These are phyloP conservation scores for Mrakia hoshinonis DNA, from an alignment of 768 basidiomycete species.

Conservation along the genomic window DNA sequence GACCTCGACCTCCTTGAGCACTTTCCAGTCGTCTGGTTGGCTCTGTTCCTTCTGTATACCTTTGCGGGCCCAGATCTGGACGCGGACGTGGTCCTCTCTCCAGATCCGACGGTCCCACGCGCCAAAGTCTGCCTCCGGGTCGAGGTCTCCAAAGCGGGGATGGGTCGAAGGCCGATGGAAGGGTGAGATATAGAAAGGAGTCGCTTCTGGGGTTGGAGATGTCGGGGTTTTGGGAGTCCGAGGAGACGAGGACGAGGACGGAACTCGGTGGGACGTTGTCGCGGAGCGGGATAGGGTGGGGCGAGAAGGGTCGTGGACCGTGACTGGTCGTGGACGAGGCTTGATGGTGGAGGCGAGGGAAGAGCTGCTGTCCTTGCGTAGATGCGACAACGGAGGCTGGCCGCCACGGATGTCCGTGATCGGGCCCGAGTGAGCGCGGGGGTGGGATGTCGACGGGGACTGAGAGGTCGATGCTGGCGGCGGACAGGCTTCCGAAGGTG, in stretches of 20 bases:
- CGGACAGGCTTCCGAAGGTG: no score
- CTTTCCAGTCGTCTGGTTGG: conserved; percentile 53
- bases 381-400: no score
- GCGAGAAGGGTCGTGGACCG: background rate
- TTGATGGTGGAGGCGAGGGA: background rate
- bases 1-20: conserved; percentile 61
- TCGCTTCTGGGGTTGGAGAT: background rate
- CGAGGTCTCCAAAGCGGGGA: conserved; percentile 61
- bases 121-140: conserved; percentile 50
- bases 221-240: background rate
- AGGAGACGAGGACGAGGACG: background rate
- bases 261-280: background rate
- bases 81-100: conserved; percentile 52
- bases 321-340: background rate
- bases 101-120: conserved; percentile 47
- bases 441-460: background rate
- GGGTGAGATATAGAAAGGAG: conserved; percentile 66
- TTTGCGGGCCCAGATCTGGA: conserved; percentile 37
- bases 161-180: conserved; percentile 77
- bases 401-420: no score
- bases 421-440: background rate
- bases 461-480: background rate
- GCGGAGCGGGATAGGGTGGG: background rate
- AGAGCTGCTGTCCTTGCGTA: background rate
- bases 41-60: conserved; percentile 41